These are phyloP conservation scores for Yarrowia divulgata DNA, from an alignment of 805 yeast species.

Conservation along the genomic window DNA sequence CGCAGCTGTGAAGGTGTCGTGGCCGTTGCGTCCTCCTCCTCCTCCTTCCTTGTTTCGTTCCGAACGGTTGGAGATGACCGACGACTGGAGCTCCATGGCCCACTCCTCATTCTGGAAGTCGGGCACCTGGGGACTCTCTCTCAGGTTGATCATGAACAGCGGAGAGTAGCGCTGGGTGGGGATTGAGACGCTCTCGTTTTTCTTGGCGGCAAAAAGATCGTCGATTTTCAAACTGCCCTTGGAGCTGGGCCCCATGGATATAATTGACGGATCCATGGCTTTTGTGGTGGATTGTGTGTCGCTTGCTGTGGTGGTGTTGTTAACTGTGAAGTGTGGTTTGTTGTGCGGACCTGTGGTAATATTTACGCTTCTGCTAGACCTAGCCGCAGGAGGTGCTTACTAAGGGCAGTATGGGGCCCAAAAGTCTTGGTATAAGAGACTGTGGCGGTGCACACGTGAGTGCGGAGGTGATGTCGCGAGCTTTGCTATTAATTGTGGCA, in stretches of 20 bases:
- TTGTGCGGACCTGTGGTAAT: slow-evolving; percentile 16
- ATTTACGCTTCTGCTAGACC: slow-evolving; percentile 35
- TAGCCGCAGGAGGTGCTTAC: slow-evolving; percentile 32
- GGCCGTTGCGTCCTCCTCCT: slow-evolving; percentile 4
- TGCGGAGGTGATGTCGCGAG: background rate
- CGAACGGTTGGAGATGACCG: slow-evolving; percentile 22
- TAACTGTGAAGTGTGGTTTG: slow-evolving; percentile 29
- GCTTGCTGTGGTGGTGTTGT: slow-evolving; percentile 20
- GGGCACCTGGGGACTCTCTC: slow-evolving; percentile 34
- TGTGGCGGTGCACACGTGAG: background rate
- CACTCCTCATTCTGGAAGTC: slow-evolving; percentile 37
- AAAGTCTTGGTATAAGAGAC: background rate
- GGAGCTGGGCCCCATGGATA: slow-evolving; percentile 30
- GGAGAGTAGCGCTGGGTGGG: slow-evolving; percentile 32
- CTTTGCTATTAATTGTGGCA: background rate
- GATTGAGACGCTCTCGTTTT: slow-evolving; percentile 24
- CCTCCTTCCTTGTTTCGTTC: slow-evolving; percentile 11
- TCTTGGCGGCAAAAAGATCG: slow-evolving; percentile 35
- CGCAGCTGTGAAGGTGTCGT: slow-evolving; percentile 21
- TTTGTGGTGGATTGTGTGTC: slow-evolving; percentile 7
- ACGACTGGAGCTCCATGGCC: slow-evolving; percentile 35
- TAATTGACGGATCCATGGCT: slow-evolving; percentile 38
- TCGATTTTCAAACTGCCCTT: slow-evolving; percentile 36
- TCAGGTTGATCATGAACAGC: slow-evolving; percentile 29
- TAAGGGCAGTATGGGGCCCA: background rate